Conservation (phyloP, 2,329 filamentous ascomycete genomes). For the Ophiocordyceps camponoti-saundersi region DNA sequence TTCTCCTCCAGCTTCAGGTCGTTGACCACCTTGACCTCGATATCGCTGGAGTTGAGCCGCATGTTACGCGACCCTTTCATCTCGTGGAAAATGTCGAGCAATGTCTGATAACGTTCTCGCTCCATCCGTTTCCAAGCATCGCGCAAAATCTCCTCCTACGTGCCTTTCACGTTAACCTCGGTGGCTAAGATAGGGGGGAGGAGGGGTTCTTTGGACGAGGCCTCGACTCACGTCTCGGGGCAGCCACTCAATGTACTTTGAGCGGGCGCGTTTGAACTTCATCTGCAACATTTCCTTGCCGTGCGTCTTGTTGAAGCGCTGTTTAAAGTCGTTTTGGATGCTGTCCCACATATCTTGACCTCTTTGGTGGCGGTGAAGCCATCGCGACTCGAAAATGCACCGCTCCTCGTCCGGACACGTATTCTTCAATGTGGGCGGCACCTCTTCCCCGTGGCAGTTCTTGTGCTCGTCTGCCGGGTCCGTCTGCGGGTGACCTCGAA, state of each 20-base stretch:
- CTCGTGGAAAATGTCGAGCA: conserved; percentile 28
- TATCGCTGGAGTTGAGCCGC: conserved; percentile 30
- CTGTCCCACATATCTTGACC: conserved; percentile 42
- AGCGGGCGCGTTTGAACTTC: conserved; percentile 33
- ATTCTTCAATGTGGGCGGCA: conserved; percentile 22
- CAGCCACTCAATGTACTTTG: conserved; percentile 31
- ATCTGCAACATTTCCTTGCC: conserved; percentile 37
- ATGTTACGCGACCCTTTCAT: conserved; percentile 29
- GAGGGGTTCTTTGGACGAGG: too few relatives aligned
- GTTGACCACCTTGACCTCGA: conserved; percentile 30
- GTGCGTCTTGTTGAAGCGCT: conserved; percentile 16
- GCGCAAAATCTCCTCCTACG: conserved; percentile 21
- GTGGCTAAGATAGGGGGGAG: too few relatives aligned
- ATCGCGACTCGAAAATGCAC: conserved; percentile 31
- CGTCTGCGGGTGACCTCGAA: conserved; percentile 2
- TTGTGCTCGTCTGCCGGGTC: conserved; percentile 14
- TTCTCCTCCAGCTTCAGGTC: conserved; percentile 22
- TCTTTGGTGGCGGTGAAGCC: conserved; percentile 25
- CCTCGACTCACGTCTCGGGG: conserved; percentile 26
- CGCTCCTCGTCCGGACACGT: conserved; percentile 29
- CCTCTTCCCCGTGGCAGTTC: conserved; percentile 17
- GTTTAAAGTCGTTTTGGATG: conserved; percentile 26
- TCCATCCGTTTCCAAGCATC: conserved; percentile 24
- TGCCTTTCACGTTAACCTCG: too few relatives aligned
- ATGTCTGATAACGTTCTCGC: conserved; percentile 22